Evolutionary conservation across 139 green algal genomes (phyloP), one percentile per base, ranked within the genome.

Genomic region (Chlorella sp.): DNA sequence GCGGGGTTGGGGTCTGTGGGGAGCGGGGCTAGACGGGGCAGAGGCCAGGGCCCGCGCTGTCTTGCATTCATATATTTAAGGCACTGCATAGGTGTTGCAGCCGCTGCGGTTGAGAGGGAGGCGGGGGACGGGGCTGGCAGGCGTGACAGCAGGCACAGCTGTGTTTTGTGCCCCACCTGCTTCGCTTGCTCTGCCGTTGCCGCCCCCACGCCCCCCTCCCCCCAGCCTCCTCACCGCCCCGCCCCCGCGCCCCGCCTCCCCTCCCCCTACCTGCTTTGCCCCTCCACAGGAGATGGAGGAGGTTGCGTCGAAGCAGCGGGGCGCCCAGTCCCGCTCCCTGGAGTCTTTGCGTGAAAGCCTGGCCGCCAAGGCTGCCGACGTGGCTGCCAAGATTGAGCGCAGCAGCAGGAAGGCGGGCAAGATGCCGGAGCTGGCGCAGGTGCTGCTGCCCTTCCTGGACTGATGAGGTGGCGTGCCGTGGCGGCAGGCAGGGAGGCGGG

Each of bases 401-500:
- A 53, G 39, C 64, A 87, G 40, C 32, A 69, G 64, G 30, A 71
- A 77, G 66, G 66, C 76, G 1, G 42, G 36, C 37, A 90, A 90
- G 87, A 83, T 90, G 79, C 87, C 87, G 24, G 79, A 90, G 79
- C 78, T 90, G 87, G 87, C 87, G 32, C 42, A 69, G 14, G 86
- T 90, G 40, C 87, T 89, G 34, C 48, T 83, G 48, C 85, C 85
- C 48, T 89, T 89, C 85, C 48, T 89, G 85, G 84, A 80, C 68
- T 88, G 84, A 88, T 22, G 18, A 1, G 53, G 81, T 28, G 11
- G 18, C 15, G 60, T 14, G 60, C 60, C 60, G 15, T 68, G 60
- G 15, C 18, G 60, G n/a, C n/a, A n/a, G n/a, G n/a, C n/a, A n/a
- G n/a, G n/a, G n/a, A n/a, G n/a, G n/a, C n/a, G 48, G 48, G 48